Evolutionary conservation across 768 basidiomycete genomes (phyloP), one percentile per base, ranked within the genome.

Genomic region (Lactarius evosmus): DNA sequence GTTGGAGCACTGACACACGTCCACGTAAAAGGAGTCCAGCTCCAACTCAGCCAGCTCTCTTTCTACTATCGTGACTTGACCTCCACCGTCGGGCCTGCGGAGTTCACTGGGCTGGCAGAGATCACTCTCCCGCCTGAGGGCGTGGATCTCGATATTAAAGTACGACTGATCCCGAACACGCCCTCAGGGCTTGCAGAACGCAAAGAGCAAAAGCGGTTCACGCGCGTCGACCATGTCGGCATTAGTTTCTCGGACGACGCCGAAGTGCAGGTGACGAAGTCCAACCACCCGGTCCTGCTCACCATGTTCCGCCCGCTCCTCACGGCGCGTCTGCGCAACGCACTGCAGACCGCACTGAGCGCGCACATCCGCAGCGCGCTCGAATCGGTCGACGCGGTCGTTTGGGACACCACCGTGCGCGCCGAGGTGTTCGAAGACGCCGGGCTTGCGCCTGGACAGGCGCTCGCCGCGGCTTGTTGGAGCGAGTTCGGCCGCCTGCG

Each of bases 1-100:
- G 72, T 89, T 33, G 87, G 87, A 50, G 79, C 86, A 0, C 78
- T 88, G 62, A 89, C 87, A 0, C 86, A 87, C 51, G 78, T 89
- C 44, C 83, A 82, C 55, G 74, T 85, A 27, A 85, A 87, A 63
- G 89, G 85, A 1, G 72, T 91, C 0, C 87, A 87, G 67, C 79
- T 91, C 33, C 70, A 75, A 9, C 80, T 90, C 51, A 75, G 79
- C 63, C 84, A 90, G 34, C 81, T 91, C 0, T 89, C 88, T 0
- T 91, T 91, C 77, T 90, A 82, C 73, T 90, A 87, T 74, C 80
- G 79, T 40, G 88, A 91, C 74, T 84, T 87, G 69, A 75, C 73
- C 2, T 76, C 83, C 4, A 67, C 77, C 2, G 61, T 88, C 49
- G 79, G 82, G 0, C 86, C 86, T 0, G 74, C 74, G 56, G 82